A percentile compares a stretch with the other conserved stretches of the same genome.
Evolutionary conservation across 192 early-diverging fungal genomes (phyloP).

Genomic region (Paraglomus brasilianum): DNA sequence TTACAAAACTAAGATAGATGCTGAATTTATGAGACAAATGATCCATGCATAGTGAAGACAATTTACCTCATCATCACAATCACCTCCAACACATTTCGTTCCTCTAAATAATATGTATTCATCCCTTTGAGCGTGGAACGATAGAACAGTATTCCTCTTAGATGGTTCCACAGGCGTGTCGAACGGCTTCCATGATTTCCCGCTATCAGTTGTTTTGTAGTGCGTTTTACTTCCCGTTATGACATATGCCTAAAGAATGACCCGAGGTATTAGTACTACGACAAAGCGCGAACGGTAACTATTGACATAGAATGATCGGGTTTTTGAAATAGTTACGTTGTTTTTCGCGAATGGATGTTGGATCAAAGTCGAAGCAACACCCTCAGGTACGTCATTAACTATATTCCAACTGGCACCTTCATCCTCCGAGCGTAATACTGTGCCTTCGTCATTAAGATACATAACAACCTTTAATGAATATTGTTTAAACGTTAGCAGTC

Average conservation of each 20-base stretch:
- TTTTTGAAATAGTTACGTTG: slow-evolving; percentile 42
- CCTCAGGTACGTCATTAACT: slow-evolving; percentile 45
- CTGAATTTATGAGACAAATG: slow-evolving; percentile 5
- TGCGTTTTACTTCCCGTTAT: slow-evolving; percentile 50
- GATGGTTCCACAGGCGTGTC: slow-evolving; percentile 44
- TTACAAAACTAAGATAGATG: background rate
- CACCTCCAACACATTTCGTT: slow-evolving; percentile 47
- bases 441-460: slow-evolving; percentile 12
- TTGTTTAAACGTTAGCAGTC: background rate
- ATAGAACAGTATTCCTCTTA: slow-evolving; percentile 31
- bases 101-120: slow-evolving; percentile 67
- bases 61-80: slow-evolving; percentile 61
- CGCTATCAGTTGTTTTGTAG: slow-evolving; percentile 61
- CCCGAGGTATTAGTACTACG: slow-evolving; percentile 32
- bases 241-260: slow-evolving; percentile 51
- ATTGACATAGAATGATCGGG: background rate
- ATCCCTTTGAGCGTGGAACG: slow-evolving; percentile 71
- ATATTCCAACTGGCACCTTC: slow-evolving; percentile 64
- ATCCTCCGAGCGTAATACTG: slow-evolving; percentile 61
- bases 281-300: slow-evolving; percentile 41
- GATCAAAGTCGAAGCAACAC: slow-evolving; percentile 49
- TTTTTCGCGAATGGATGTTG: slow-evolving; percentile 66
- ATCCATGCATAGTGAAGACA: background rate
- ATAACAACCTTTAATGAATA: slow-evolving; percentile 31
- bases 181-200: slow-evolving; percentile 58